Evolutionary conservation across 1,284 basidiomycete species (phyloP).

Genomic region (Heterobasidion irregulare): DNA sequence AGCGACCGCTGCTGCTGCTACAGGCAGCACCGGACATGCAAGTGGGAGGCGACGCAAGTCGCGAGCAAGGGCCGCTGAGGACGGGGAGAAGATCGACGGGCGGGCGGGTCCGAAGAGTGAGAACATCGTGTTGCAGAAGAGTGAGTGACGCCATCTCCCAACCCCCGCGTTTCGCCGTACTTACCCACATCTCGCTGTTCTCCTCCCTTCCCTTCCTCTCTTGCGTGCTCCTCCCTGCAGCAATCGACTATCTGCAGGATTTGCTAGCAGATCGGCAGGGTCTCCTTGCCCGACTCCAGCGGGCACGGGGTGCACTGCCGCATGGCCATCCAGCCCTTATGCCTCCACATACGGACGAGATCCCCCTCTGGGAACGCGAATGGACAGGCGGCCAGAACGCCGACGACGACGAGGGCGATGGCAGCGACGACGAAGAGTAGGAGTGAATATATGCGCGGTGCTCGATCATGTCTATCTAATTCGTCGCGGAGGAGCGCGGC

Average conservation of each 20-base stretch:
- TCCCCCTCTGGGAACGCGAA: conserved; percentile 64
- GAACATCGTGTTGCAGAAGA: conserved; percentile 77
- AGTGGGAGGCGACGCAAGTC: conserved; percentile 22
- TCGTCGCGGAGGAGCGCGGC: too few relatives aligned
- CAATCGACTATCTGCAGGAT: conserved; percentile 75
- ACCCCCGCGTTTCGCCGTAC: conserved; percentile 2
- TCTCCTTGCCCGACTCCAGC: conserved; percentile 49
- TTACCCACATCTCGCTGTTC: conserved; percentile 1
- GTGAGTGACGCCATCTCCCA: conserved; percentile 35
- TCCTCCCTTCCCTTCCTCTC: conserved; percentile 6
- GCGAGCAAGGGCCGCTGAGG: conserved; percentile 19
- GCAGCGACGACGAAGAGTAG: conserved; percentile 35
- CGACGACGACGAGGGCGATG: conserved; percentile 30
- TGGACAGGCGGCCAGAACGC: conserved; percentile 65
- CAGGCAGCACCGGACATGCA: conserved; percentile 4
- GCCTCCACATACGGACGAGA: conserved; percentile 23
- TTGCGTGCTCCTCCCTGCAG: conserved; percentile 26
- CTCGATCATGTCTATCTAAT: too few relatives aligned
- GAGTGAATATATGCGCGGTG: neutral
- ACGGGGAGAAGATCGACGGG: conserved; percentile 63
- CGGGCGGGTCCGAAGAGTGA: conserved; percentile 80
- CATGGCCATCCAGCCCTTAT: conserved; percentile 45
- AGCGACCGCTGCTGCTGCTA: conserved; percentile 14
- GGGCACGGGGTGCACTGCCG: conserved; percentile 47
- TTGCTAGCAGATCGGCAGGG: conserved; percentile 49